Evolutionary conservation across 306 rosid species (phyloP), one percentile per base, ranked within the genome.

Genomic region (Quercus variabilis): DNA sequence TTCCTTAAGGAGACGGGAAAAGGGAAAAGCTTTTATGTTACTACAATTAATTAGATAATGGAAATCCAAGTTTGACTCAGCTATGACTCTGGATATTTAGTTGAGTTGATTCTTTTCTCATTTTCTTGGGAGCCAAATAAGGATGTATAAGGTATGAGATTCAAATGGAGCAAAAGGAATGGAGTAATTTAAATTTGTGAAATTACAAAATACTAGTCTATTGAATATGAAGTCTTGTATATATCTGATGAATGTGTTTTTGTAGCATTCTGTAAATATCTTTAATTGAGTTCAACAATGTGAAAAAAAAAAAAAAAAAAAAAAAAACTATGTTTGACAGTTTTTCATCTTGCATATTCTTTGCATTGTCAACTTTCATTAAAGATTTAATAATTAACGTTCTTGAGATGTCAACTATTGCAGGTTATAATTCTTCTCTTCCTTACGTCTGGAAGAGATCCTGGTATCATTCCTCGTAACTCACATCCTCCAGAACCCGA

Each of bases 391-490:
- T 60, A 38, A 19, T 74, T 56, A 63, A 76, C 4, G 12, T 21
- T 71, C 73, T 77, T 41, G 62, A 31, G 54, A n/a, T 55, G 60
- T 25, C 15, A 54, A 54, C 72, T 43, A 71, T 62, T 82, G 81
- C 92, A 92, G 97, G 94, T 83, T 81, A 80, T 92, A 68, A 62
- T 76, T 85, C 85, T 82, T 70, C 92, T 92, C 84, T 43, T 91
- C 74, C 83, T 89, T 79, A 92, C 96, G 43, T 87, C 97, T 80
- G 92, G 88, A 85, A 91, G 91, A 85, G 97, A 92, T 85, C 97
- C 97, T 13, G 97, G 96, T 73, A 86, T 92, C 71, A 82, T 92
- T 55, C 96, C 94, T 69, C 93, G 96, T 5, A 91, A 79, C 79
- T 71, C 83, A 69, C 81, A 84, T 81, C 94, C 96, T 68, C 96